Evolutionary conservation across 176 grass and related monocot species (phyloP), one percentile per base, ranked within the genome.

Genomic region (Puccinellia tenuiflora): DNA sequence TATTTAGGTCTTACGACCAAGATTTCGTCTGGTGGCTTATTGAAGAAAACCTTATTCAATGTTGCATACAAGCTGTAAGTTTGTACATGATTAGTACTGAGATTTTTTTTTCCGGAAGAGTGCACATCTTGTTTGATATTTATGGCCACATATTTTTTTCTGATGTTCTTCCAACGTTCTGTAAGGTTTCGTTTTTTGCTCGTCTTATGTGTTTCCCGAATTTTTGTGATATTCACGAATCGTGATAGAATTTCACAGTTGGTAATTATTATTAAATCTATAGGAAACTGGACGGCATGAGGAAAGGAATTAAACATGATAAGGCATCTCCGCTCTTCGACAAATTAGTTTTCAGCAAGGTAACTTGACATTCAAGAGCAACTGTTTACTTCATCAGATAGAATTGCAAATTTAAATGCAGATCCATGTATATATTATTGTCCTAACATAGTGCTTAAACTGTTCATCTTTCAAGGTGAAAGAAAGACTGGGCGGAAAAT

Each of bases 271-370:
- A 62, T 55, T 35, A 73, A 83, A 71, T 91, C 61, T 60, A 85
- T 86, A 95, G 92, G 82, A 98, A 98, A 88, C 85, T 95, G 42
- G 78, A 79, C 34, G 62, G 37, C 54, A 95, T 98, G 90, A 91
- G 20, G 43, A 91, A 81, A 82, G 96, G 96, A 74, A 75, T 79
- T 84, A 91, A 88, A 68, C 96, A 98, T 57, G 92, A 95, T 24
- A 92, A 90, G 77, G 92, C 96, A 21, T 85, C 96, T 85, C 88
- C 87, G 65, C 78, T 95, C 48, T 93, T 89, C 82, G 92, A 98
- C 64, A 98, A 91, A 88, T 73, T 98, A 82, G 89, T 98, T 69
- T 98, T 98, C 85, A 95, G 73, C 79, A 93, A 98, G 96, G 96
- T 98, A 51, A 29, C 5, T 69, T 39, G 39, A 67, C 54, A 11